Evolutionary conservation across 768 basidiomycete species (phyloP).

Genomic region (Pleurotus platypus): DNA sequence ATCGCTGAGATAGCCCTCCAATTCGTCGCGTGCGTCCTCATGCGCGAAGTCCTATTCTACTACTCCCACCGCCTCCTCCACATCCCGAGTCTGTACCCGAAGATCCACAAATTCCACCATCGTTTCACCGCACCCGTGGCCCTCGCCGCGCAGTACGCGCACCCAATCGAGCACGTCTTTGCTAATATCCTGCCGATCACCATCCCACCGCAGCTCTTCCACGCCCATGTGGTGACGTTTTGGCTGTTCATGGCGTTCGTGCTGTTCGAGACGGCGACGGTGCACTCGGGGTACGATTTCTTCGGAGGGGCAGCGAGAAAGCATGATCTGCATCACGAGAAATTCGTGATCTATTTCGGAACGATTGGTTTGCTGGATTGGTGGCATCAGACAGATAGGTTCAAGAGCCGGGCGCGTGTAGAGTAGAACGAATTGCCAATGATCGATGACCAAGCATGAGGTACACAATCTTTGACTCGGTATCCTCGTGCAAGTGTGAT

Average conservation of each 20-base stretch:
- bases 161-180: no score
- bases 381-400: not conserved
- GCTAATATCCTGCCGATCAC: slow-evolving; percentile 19
- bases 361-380: slow-evolving; percentile 21
- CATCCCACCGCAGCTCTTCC: slow-evolving; percentile 19
- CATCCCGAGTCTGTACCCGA: no score
- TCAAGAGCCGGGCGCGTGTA: not conserved
- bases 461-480: no score
- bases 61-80: slow-evolving; percentile 18
- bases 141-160: no score
- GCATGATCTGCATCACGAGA: no score
- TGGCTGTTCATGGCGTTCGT: slow-evolving; percentile 22
- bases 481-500: no score
- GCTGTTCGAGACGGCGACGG: slow-evolving; percentile 21
- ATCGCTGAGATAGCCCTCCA: slow-evolving; percentile 15
- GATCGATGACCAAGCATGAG: no score
- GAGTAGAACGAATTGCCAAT: no score
- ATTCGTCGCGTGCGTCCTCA: slow-evolving; percentile 14
- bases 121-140: no score
- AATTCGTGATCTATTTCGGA: no score
- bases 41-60: slow-evolving; percentile 26
- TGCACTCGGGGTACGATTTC: slow-evolving; percentile 22
- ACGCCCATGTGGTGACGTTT: slow-evolving; percentile 21
- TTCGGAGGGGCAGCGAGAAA: no score
- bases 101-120: no score